Base-by-base conservation (phyloP, 331 rosid species). In the Pyracantha coccinea region DNA sequence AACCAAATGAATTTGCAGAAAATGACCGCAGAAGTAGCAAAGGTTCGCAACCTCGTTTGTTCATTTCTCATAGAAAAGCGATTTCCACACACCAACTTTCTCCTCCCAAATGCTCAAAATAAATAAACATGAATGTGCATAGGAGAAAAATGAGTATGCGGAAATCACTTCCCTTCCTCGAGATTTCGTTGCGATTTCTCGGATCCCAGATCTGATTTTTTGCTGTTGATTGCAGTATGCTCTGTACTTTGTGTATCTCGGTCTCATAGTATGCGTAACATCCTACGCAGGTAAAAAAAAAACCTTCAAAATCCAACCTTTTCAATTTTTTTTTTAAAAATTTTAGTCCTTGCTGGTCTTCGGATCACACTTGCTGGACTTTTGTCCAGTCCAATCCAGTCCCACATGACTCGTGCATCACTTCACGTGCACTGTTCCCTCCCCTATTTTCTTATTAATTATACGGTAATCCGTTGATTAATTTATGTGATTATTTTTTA, bases 241-340 rank as follows among this genome's bases (percentile, higher is more conserved):
- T 80, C 90, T 94, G 58, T 92, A 89, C 79, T 94, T 94, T 29
- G 97, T 94, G 58, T 94, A 89, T 82, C 91, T 94, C 58, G 99
- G 97, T 38, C 93, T 94, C 59, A 85, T 94, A 7, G 99, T 94
- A 35, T 94, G 99, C 83, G 20, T 89, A 35, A 87, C 99, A 75
- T 94, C 99, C 23, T 92, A 94, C 61, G 99, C 97, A 71, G 99
- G 99, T 92, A 89, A 31, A 70, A 97, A 97, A 89, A 88, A 29
- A 65, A 29, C 5, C 20, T 47, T 17, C 20, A 33, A 60, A 60
- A 16, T 50, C 55, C 55, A 16, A 50, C 20, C 55, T 50, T 50
- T 16, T 2, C 2, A 47, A 2, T 15, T 47, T 41, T 45, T 45
- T 4, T 45, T 4, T 44, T 3, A 11, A 4, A 4, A 15, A 1